Base-by-base conservation (phyloP, 108 stramenopile genomes). In the Phaeodactylum tricornutum region DNA sequence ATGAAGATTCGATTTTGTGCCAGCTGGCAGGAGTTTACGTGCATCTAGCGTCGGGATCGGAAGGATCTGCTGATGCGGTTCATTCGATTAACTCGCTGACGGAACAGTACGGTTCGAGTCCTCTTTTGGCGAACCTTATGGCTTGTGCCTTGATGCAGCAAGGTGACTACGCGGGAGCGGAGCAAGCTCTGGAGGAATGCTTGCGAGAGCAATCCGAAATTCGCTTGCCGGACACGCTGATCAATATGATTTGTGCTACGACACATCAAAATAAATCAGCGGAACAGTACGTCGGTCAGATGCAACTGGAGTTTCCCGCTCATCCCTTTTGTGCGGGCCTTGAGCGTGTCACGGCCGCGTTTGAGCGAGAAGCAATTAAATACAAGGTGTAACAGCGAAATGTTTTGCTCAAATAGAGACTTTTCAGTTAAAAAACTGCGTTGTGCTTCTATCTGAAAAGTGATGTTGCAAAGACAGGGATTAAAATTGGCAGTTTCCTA, bases 1-100 rank as follows among this genome's bases (percentile, higher is more conserved):
- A 96, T 54, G 97, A 98, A 63, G 97, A 98, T 61, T 72, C 91
- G 15, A 75, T 94, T n/a, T 66, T 98, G 59, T 92, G 94, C 1
- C 94, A 95, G 74, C 70, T 98, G 16, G 68, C 73, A 29, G 45
- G 52, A 30, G 93, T 93, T 15, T 83, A 95, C 44, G 55, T 96
- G 22, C 74, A 84, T 40, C 46, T 98, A 40, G 88, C 81, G 0
- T 62, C 78, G 27, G 94, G 94, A 38, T 69, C 72, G n/a, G 73
- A 64, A 30, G 67, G 60, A 30, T 69, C 69, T 27, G 72, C 65
- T 29, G 95, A 98, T 70, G 97, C 97, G 4, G 64, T 77, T 6
- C 94, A 96, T 59, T 71, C 81, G 35, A 75, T 91, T 40, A 73
- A 72, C 30, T 78, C 84, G 21, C 71, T 96, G 39, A 84, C 87